Conservation (phyloP, 1,284 basidiomycete genomes). For the Sphagnurus paluster region DNA sequence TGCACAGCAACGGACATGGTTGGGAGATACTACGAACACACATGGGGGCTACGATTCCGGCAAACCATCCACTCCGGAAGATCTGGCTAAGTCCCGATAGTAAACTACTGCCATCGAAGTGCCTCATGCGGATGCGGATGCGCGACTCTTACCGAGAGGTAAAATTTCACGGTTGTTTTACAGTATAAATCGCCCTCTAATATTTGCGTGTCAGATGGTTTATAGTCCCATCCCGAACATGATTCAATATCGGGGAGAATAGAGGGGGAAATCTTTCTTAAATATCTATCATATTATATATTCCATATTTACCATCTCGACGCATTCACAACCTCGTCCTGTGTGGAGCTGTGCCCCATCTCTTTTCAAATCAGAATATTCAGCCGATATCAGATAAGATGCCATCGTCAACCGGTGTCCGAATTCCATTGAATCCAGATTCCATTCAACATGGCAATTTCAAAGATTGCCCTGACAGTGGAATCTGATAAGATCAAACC, state of each 20-base stretch:
- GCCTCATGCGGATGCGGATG: slow-evolving; percentile 53
- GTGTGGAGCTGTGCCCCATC: too few species aligned
- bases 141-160: slow-evolving; percentile 52
- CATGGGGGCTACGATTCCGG: slow-evolving; percentile 41
- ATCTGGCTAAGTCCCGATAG: slow-evolving; percentile 44
- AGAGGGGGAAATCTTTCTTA: too few species aligned
- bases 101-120: slow-evolving; percentile 45
- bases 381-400: slow-evolving; percentile 21
- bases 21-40: slow-evolving; percentile 47
- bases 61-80: slow-evolving; percentile 40
- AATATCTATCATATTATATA: slow-evolving; percentile 1
- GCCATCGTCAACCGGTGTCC: too few species aligned
- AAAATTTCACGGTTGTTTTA: slow-evolving; percentile 22
- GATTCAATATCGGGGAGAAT: slow-evolving; percentile 39
- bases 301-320: neutral
- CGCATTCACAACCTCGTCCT: too few species aligned
- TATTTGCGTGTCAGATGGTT: slow-evolving; percentile 38
- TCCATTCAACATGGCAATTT: too few species aligned
- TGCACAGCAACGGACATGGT: slow-evolving; percentile 48
- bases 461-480: neutral
- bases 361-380: too few species aligned
- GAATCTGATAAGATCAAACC: slow-evolving; percentile 15
- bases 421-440: too few species aligned
- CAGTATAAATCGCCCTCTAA: slow-evolving; percentile 3
- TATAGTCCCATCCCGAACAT: slow-evolving; percentile 49